Conservation (phyloP, 2,329 filamentous ascomycete species). For the Lomentospora prolificans region DNA sequence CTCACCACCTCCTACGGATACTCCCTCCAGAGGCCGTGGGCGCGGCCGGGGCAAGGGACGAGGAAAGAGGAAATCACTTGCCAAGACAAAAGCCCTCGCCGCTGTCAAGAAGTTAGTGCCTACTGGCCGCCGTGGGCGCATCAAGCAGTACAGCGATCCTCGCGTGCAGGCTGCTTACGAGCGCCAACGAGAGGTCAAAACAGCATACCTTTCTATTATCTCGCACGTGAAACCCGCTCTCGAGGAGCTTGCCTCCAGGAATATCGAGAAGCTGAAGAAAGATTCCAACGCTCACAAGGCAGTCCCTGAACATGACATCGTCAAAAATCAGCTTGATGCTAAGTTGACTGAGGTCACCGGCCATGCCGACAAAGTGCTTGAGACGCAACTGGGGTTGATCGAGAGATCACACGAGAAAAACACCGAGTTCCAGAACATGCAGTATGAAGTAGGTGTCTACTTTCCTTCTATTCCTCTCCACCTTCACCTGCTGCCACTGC, state of each 20-base stretch:
- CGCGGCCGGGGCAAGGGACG: constrained; percentile 15
- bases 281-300: constrained; percentile 43
- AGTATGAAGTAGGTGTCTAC: constrained; percentile 15
- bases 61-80: constrained; percentile 12
- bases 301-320: constrained; percentile 39
- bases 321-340: constrained; percentile 41
- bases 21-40: constrained; percentile 13
- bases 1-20: constrained; percentile 12
- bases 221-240: constrained; percentile 54
- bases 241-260: constrained; percentile 54
- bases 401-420: constrained; percentile 11
- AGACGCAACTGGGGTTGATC: constrained; percentile 12
- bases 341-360: constrained; percentile 21
- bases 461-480: background rate
- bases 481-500: too few relatives aligned
- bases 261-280: constrained; percentile 45
- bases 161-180: constrained; percentile 49
- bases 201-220: constrained; percentile 52
- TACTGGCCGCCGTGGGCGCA: constrained; percentile 35
- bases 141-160: constrained; percentile 45
- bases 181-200: constrained; percentile 57
- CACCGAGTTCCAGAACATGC: constrained; percentile 11
- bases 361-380: constrained; percentile 13
- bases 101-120: constrained; percentile 22
- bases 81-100: constrained; percentile 21